A percentile compares a stretch with the other conserved stretches of the same genome.
Evolutionary conservation across 2,329 filamentous ascomycete genomes (phyloP).

Genomic region (Coccinonectria pachysandricola): DNA sequence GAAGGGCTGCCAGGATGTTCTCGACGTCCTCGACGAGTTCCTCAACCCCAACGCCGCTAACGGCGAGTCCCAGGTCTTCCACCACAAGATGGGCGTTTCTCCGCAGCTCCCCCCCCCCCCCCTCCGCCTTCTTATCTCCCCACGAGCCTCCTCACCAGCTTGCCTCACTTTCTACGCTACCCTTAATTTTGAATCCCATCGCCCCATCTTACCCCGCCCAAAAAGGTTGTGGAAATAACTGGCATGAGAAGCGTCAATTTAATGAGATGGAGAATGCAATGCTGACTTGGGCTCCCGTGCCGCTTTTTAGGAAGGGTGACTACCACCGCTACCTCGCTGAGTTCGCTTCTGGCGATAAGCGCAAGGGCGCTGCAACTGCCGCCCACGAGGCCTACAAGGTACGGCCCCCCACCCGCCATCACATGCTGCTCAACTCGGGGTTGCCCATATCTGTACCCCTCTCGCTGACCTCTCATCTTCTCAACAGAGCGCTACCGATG

Average conservation of each 20-base stretch:
- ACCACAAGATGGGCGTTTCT: slow-evolving; percentile 92
- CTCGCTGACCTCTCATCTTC: slow-evolving; percentile 9
- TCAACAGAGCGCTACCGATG: slow-evolving; percentile 81
- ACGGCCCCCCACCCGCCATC: slow-evolving; percentile 23
- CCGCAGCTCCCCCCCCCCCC: slow-evolving; percentile 5
- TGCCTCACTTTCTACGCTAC: slow-evolving; percentile 2
- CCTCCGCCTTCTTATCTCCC: slow-evolving; percentile 10
- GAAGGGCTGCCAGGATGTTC: slow-evolving; percentile 96
- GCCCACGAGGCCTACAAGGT: slow-evolving; percentile 98
- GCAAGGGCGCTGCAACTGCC: slow-evolving; percentile 76
- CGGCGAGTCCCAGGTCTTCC: slow-evolving; percentile 99
- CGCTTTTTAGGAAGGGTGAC: slow-evolving; percentile 71
- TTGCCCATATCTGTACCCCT: slow-evolving; percentile 9
- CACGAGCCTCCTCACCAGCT: slow-evolving; percentile 4
- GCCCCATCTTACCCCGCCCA: slow-evolving; percentile 4
- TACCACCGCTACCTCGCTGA: slow-evolving; percentile 94
- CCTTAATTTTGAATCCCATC: slow-evolving; percentile 8
- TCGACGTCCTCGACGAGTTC: slow-evolving; percentile 85
- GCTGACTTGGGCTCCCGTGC: slow-evolving; percentile 6
- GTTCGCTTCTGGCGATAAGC: slow-evolving; percentile 87
- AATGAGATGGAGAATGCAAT: slow-evolving; percentile 3
- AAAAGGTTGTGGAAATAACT: no score
- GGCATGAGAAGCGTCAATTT: neutral
- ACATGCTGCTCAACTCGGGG: slow-evolving; percentile 18
- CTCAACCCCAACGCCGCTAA: slow-evolving; percentile 93